Conservation (phyloP, 2,329 filamentous ascomycete species). For the Raffaelea deltoideospora region DNA sequence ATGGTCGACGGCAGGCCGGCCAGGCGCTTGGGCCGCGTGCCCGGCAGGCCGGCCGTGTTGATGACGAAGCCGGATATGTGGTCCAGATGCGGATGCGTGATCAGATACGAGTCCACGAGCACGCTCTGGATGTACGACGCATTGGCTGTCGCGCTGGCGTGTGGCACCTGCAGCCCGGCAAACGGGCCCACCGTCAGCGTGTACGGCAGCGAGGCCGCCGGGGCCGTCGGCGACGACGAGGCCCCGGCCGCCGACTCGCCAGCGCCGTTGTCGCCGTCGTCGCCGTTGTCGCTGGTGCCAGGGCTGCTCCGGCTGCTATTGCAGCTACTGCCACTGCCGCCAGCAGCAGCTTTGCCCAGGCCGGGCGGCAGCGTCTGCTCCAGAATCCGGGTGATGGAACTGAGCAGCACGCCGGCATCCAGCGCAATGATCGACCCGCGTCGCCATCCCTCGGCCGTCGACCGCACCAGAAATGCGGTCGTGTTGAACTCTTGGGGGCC, state of each 20-base stretch:
- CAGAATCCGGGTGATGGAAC: slow-evolving; percentile 69
- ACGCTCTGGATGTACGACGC: slow-evolving; percentile 64
- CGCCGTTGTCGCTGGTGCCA: not conserved
- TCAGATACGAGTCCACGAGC: slow-evolving; percentile 75
- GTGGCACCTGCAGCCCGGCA: slow-evolving; percentile 56
- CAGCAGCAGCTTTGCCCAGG: slow-evolving; percentile 16
- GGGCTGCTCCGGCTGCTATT: not conserved
- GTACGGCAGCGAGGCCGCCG: slow-evolving; percentile 28
- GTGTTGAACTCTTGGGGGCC: slow-evolving; percentile 83
- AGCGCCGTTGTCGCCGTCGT: slow-evolving; percentile 3
- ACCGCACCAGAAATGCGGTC: slow-evolving; percentile 78
- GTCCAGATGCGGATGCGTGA: slow-evolving; percentile 95
- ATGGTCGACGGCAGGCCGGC: slow-evolving; percentile 84
- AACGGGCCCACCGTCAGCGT: slow-evolving; percentile 59
- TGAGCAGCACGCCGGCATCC: slow-evolving; percentile 81
- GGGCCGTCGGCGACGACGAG: not conserved
- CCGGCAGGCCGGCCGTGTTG: slow-evolving; percentile 78
- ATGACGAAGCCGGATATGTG: slow-evolving; percentile 85
- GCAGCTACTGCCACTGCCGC: not conserved
- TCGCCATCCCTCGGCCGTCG: slow-evolving; percentile 62
- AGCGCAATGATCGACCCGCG: slow-evolving; percentile 79
- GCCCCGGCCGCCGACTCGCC: not conserved
- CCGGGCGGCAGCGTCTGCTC: slow-evolving; percentile 32
- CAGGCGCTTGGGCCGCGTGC: slow-evolving; percentile 67
- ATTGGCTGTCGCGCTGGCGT: slow-evolving; percentile 55